phyloP scores from a whole-genome alignment of 192 early-diverging fungal species.

The Dimargaris verticillata region DNA sequence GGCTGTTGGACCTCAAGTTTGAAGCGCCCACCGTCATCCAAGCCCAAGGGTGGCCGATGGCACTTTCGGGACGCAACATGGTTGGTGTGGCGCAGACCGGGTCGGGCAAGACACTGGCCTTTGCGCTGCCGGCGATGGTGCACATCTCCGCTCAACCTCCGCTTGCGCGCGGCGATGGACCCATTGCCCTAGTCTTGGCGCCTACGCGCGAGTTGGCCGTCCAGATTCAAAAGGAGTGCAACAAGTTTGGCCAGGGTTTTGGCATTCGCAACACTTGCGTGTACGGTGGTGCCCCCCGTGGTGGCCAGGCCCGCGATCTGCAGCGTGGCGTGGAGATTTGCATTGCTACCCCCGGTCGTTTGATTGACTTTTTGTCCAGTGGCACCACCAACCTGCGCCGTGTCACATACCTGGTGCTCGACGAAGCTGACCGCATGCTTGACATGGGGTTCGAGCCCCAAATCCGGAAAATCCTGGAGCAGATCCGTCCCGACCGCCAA shows the following conservation, averaged over 20 bases:
- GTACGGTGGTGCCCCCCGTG: constrained; percentile 88
- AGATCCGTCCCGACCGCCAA: constrained; percentile 93
- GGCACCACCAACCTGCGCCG: constrained; percentile 79
- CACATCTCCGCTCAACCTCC: constrained; percentile 97
- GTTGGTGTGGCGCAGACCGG: constrained; percentile 81
- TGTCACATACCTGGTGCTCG: constrained; percentile 93
- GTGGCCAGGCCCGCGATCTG: constrained; percentile 79
- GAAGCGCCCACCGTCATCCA: constrained; percentile 82
- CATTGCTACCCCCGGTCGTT: constrained; percentile 94
- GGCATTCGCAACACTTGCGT: constrained; percentile 86
- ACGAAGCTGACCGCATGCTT: constrained; percentile 98
- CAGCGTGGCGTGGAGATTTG: constrained; percentile 79
- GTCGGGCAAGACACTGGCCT: constrained; percentile 91
- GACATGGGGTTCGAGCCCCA: constrained; percentile 99
- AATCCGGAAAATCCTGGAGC: constrained; percentile 93
- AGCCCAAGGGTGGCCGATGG: constrained; percentile 98
- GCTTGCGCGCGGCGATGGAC: constrained; percentile 83
- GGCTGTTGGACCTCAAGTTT: constrained; percentile 75
- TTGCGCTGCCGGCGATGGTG: constrained; percentile 85
- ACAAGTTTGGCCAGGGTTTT: constrained; percentile 77
- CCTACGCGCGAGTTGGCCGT: constrained; percentile 95
- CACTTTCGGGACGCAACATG: constrained; percentile 83
- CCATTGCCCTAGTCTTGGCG: constrained; percentile 87
- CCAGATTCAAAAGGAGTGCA: constrained; percentile 90
- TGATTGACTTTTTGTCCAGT: constrained; percentile 90